Evolutionary conservation across 306 rosid genomes (phyloP).

Genomic region (Cucumis hystrix): DNA sequence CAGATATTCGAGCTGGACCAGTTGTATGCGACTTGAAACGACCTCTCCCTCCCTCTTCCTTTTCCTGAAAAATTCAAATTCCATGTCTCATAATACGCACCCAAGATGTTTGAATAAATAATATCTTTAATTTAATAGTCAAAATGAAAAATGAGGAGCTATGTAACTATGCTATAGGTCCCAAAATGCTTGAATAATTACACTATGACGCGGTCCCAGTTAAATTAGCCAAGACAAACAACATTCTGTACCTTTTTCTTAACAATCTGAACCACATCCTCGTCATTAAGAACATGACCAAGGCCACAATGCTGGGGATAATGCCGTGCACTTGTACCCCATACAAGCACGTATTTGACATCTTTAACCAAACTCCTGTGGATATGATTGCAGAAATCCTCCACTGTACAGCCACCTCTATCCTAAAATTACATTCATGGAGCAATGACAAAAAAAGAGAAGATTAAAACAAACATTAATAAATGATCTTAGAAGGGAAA

Average conservation of each 20-base stretch:
- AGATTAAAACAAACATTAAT: neutral
- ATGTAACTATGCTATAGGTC: neutral
- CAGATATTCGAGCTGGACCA: conserved; percentile 85
- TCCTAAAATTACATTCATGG: conserved; percentile 37
- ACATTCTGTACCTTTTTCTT: conserved; percentile 77
- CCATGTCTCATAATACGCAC: neutral
- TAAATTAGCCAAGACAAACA: neutral
- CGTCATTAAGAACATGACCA: conserved; percentile 59
- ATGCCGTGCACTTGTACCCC: conserved; percentile 96
- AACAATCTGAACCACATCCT: conserved; percentile 95
- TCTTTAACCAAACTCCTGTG: conserved; percentile 96
- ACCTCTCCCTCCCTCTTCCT: conserved; percentile 86
- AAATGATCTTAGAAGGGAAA: conserved; percentile 1
- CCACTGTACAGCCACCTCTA: conserved; percentile 97
- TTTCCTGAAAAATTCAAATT: conserved; percentile 42
- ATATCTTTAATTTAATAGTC: neutral
- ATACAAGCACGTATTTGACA: conserved; percentile 90
- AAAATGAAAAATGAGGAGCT: neutral
- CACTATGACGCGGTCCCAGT: neutral
- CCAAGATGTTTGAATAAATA: neutral
- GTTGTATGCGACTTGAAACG: conserved; percentile 90
- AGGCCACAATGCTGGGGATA: conserved; percentile 96
- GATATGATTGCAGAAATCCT: conserved; percentile 92
- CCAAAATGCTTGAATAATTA: neutral
- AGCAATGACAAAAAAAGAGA: conserved; percentile 6